Conservation (phyloP, 2,329 filamentous ascomycete genomes). For the Fusarium sp. region DNA sequence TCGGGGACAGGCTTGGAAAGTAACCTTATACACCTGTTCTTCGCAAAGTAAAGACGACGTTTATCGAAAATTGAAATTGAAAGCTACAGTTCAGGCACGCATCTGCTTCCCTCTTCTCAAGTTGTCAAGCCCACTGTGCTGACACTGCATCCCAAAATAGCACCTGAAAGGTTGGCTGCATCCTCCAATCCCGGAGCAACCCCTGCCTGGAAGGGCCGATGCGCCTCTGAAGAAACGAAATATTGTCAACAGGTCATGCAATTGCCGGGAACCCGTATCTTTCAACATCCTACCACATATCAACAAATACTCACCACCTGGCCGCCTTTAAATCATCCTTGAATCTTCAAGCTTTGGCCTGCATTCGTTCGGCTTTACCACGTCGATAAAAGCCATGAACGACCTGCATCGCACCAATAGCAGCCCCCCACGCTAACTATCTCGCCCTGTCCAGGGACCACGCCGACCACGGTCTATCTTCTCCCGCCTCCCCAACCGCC, state of each 20-base stretch:
- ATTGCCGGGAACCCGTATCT: conserved; percentile 1
- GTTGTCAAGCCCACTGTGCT: conserved; percentile 30
- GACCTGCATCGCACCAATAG: conserved; percentile 47
- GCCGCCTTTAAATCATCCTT: neutral
- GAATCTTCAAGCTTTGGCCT: conserved; percentile 1
- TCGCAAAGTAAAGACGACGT: neutral
- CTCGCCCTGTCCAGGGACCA: conserved; percentile 40
- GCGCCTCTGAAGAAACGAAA: conserved; percentile 25
- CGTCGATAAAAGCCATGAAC: conserved; percentile 24
- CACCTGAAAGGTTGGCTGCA: conserved; percentile 31
- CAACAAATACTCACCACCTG: neutral
- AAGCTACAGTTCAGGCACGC: neutral
- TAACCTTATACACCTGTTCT: too few species aligned
- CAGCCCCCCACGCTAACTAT: conserved; percentile 47
- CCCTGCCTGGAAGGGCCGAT: conserved; percentile 31
- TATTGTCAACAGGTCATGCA: conserved; percentile 12
- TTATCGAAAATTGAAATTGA: neutral
- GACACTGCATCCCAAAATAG: conserved; percentile 44
- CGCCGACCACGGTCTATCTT: conserved; percentile 24
- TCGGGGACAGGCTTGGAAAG: too few species aligned
- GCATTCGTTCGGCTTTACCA: conserved; percentile 5
- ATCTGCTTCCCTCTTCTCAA: neutral
- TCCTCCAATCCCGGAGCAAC: conserved; percentile 37
- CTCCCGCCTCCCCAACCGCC: conserved; percentile 35
- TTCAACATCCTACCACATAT: neutral